Evolutionary conservation across 805 yeast genomes (phyloP).

Genomic region (Candida ficus): DNA sequence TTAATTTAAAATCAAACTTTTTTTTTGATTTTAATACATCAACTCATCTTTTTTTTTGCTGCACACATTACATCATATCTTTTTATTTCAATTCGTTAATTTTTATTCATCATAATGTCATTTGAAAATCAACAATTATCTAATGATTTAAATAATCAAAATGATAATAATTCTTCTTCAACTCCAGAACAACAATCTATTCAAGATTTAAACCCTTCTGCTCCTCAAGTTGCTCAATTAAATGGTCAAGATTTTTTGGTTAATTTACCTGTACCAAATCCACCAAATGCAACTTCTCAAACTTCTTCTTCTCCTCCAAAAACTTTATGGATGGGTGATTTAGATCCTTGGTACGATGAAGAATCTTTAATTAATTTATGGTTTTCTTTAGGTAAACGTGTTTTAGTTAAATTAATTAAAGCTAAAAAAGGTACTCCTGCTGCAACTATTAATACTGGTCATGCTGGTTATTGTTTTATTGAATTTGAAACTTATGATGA

Average conservation of each 20-base stretch:
- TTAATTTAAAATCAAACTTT: no score
- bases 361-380: slow-evolving; percentile 53
- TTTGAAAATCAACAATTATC: slow-evolving; percentile 6
- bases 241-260: slow-evolving; percentile 22
- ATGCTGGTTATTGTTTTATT: slow-evolving; percentile 72
- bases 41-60: no score
- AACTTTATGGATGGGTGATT: slow-evolving; percentile 86
- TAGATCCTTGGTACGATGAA: slow-evolving; percentile 78
- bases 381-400: slow-evolving; percentile 50
- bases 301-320: slow-evolving; percentile 48
- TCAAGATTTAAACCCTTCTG: slow-evolving; percentile 1
- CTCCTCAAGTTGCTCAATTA: slow-evolving; percentile 20
- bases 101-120: not conserved
- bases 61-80: not conserved
- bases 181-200: slow-evolving; percentile 10
- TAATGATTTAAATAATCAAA: slow-evolving; percentile 1
- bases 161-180: slow-evolving; percentile 5
- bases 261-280: slow-evolving; percentile 39
- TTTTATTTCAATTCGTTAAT: not conserved
- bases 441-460: slow-evolving; percentile 30
- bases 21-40: not conserved
- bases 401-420: slow-evolving; percentile 62
- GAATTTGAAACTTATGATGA: slow-evolving; percentile 66
- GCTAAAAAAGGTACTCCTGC: slow-evolving; percentile 37
- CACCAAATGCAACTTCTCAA: slow-evolving; percentile 48